Evolutionary conservation across 495 filamentous ascomycete species (phyloP).

Genomic region (Peziza echinospora): DNA sequence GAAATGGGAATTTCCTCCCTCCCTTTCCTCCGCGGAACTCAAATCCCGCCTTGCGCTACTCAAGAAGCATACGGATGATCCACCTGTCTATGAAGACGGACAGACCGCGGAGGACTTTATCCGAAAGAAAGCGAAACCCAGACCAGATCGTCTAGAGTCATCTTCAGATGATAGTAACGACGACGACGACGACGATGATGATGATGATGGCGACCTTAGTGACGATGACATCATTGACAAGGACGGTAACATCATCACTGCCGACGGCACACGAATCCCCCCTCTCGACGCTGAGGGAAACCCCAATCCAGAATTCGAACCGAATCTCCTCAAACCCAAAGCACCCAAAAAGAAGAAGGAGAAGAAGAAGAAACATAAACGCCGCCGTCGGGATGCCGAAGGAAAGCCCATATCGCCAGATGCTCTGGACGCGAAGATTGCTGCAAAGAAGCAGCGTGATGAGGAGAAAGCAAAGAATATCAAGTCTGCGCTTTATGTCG

Average conservation of each 20-base stretch:
- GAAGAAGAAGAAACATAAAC: slow-evolving; percentile 27
- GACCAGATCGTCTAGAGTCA: slow-evolving; percentile 23
- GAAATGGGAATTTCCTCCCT: slow-evolving; percentile 57
- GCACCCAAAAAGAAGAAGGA: slow-evolving; percentile 2
- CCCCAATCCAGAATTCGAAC: slow-evolving; percentile 39
- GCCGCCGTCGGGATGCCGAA: slow-evolving; percentile 24
- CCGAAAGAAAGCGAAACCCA: slow-evolving; percentile 38
- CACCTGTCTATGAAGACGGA: slow-evolving; percentile 48
- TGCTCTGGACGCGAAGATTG: slow-evolving; percentile 14
- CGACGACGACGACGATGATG: slow-evolving; percentile 29
- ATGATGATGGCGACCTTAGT: slow-evolving; percentile 35
- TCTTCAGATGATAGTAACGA: slow-evolving; percentile 43
- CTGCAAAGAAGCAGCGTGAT: slow-evolving; percentile 21
- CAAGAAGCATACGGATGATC: slow-evolving; percentile 47
- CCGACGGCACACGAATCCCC: too few species aligned
- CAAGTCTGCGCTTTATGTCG: slow-evolving; percentile 65
- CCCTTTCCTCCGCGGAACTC: slow-evolving; percentile 38
- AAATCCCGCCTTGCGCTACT: slow-evolving; percentile 40
- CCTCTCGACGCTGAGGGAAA: too few species aligned
- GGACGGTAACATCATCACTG: too few species aligned
- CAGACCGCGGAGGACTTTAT: slow-evolving; percentile 53
- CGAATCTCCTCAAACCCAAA: slow-evolving; percentile 35
- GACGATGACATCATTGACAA: too few species aligned
- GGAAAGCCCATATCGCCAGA: slow-evolving; percentile 18
- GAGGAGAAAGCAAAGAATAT: slow-evolving; percentile 31